Base-by-base conservation (phyloP, 2,329 filamentous ascomycete genomes). In the Paraphaeosphaeria minitans region DNA sequence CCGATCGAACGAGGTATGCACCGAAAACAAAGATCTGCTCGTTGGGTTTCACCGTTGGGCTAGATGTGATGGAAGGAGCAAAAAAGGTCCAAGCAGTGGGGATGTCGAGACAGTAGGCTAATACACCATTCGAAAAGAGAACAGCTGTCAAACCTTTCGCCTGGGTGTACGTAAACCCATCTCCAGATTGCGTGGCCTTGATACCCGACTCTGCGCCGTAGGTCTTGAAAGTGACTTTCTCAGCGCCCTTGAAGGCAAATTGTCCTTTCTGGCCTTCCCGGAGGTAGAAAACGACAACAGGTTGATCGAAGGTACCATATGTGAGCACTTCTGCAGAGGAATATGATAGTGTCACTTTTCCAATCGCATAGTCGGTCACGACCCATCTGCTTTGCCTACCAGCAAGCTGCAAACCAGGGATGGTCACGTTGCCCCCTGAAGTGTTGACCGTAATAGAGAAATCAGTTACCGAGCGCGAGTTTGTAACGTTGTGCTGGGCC, bases 11-110 rank as follows among this genome's bases (percentile, higher is more conserved):
- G 6, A 72, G 66, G 31, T 70, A 72, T 4, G 71, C 70, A 8
- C 72, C 70, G 10, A 70, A 22, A 22, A 70, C 66, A 37, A 74
- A 73, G 2, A 70, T 76, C 37, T 85, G 82, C 60, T 84, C 68
- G 51, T 79, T 64, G 0, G 81, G 75, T 1, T 71, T 69, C 0
- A 81, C 79, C 42, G 78, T 70, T 0, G 84, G 84, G 55, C 81
- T 75, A 0, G 64, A 66, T 0, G 80, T 80, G 8, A 85, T 74
- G 1, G 80, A 75, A 3, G 84, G 80, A 1, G 84, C 84, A 75
- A 83, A 87, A 67, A 87, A 84, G 6, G 80, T 82, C 80, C 82
- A 87, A 1, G 83, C 85, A 0, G 83, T 80, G 12, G 78, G 69
- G 22, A 81, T 78, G 45, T 86, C 84, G 4, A 87, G 76, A 5